phyloP scores from a whole-genome alignment of 2,329 filamentous ascomycete genomes.

The Alternaria sp. region DNA sequence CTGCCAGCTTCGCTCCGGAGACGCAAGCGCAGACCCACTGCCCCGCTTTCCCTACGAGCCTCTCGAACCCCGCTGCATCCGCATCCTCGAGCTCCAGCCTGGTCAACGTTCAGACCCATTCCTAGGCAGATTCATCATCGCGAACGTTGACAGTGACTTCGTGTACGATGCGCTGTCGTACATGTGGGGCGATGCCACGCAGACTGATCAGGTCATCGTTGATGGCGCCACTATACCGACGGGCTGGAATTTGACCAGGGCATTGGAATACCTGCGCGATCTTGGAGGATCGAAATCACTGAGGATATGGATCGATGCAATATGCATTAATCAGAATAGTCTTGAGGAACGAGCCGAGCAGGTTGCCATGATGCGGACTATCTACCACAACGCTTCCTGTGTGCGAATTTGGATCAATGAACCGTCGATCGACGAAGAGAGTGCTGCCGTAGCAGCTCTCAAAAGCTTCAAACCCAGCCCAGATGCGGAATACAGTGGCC shows the following conservation, averaged over 20 bases:
- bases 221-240: neutral
- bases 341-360: neutral
- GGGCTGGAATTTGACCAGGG: neutral
- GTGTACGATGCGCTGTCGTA: neutral
- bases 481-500: fast-evolving
- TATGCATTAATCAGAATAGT: neutral
- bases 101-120: neutral
- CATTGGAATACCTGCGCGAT: neutral
- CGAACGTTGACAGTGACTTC: neutral
- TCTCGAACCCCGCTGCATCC: neutral
- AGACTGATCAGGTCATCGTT: neutral
- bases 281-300: too few species aligned
- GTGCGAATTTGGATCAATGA: neutral
- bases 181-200: neutral
- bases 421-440: neutral
- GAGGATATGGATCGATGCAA: neutral
- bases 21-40: neutral
- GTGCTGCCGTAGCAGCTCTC: neutral
- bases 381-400: neutral
- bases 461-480: neutral
- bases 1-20: neutral
- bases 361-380: neutral
- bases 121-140: neutral
- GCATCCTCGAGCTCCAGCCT: neutral
- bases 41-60: neutral